Evolutionary conservation across 2,329 filamentous ascomycete genomes (phyloP), one percentile per base, ranked within the genome.

Genomic region (Ilyonectria sp.): DNA sequence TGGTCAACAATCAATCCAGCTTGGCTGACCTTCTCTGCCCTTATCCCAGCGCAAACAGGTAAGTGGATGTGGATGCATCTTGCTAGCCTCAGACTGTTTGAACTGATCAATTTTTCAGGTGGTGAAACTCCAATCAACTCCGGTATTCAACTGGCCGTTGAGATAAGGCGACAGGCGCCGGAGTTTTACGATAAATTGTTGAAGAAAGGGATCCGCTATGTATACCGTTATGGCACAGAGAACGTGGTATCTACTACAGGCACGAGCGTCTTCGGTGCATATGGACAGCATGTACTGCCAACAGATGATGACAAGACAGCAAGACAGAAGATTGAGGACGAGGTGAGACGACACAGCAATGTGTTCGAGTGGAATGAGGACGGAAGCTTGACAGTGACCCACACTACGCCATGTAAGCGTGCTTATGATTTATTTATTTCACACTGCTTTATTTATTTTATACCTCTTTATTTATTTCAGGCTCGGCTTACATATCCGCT

Each of bases 1-100:
- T 81, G 78, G 79, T 80, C 78, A 2, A 81, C 75, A 1, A 78
- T 81, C 60, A 78, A 81, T 50, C 80, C 80, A 2, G 73, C 78
- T 2, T 82, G 78, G 80, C 23, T 82, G 5, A 79, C 76, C 1
- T 81, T 81, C 61, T 75, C 68, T 11, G 74, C 73, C 6, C 50
- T 80, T 26, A 47, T 67, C 2, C 44, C 67, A 2, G 72, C 77
- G 1, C 60, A 77, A 26, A 67, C 65, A 23, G 71, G 49, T 52
- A 19, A 10, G 49, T 21, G 49, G 10, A 35, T 11, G 10, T 52
- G 23, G 23, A 11, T 21, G 3, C 15, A 2, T 15, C 23, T 29
- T 29, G 21, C 19, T 13, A 4, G 11, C 21, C n/a, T 33, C 11
- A 11, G 26, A 23, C 71, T 76, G 66, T 9, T 46, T 19, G 19